Base-by-base conservation (phyloP, 345 rosid species). In the Corchorus olitorius region DNA sequence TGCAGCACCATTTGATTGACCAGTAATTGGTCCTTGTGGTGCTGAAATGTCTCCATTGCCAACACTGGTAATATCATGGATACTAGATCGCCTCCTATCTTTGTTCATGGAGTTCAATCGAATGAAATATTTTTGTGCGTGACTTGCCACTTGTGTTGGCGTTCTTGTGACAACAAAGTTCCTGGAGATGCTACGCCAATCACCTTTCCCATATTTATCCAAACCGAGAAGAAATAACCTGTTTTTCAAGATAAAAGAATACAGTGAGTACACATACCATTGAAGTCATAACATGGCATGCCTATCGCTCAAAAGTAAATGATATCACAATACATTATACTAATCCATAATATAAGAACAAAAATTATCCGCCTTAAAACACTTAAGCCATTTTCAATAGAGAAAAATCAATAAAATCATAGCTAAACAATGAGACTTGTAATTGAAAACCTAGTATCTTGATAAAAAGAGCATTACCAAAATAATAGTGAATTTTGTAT, bases 141-240 rank as follows among this genome's bases (percentile, higher is more conserved):
- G 99, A 83, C 99, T 95, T 35, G 98, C 98, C n/a, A 94, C 98
- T 81, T 95, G 99, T 12, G 98, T 95, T 22, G 97, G 99, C 11
- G 98, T 95, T 83, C 99, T 92, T 64, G 99, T 90, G 70, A 92
- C 97, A 50, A 95, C 99, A 84, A 86, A 95, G 84, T 93, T 92
- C 15, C 99, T 89, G 13, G 99, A 95, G 78, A 95, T 95, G 81
- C 99, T 95, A 74, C 99, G 90, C 97, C 99, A 95, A 63, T 95
- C 98, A 35, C 99, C 99, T 86, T 93, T 95, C 76, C 99, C 99
- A 20, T 93, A 95, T 80, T 93, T 93, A 20, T 95, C 97, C 91
- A 95, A 87, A 80, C 98, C 99, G 41, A 92, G 96, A 82, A 95
- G 97, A 88, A 95, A 95, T 82, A 93, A 89, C 89, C 99, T 95